These are phyloP conservation scores for Tubosaeta brunneosetosa DNA, from an alignment of 768 basidiomycete genomes.

Conservation along the genomic window DNA sequence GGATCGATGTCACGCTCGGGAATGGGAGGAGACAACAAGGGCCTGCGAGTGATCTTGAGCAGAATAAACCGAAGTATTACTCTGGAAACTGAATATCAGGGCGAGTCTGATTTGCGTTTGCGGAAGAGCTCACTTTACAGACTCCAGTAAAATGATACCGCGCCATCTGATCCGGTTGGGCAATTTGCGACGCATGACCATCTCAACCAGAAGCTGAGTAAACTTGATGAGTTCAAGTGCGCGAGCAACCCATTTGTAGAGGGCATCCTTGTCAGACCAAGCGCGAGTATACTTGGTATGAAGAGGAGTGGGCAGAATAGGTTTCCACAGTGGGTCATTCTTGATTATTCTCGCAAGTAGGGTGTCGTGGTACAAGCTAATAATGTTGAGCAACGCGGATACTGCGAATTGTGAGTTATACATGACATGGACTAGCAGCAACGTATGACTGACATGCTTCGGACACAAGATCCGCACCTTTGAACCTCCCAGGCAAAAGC, in stretches of 20 bases:
- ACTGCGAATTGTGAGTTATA: constrained; percentile 46
- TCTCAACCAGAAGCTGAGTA: constrained; percentile 83
- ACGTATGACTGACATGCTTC: constrained; percentile 74
- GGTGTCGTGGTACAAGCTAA: constrained; percentile 94
- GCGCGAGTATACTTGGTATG: constrained; percentile 90
- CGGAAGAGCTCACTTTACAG: constrained; percentile 64
- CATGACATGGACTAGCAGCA: constrained; percentile 7
- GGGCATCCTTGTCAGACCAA: constrained; percentile 64
- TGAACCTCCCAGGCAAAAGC: constrained; percentile 95
- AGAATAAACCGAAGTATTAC: constrained; percentile 69
- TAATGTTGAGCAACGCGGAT: constrained; percentile 78
- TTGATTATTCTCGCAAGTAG: constrained; percentile 67
- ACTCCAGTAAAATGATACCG: constrained; percentile 70
- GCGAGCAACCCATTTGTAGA: constrained; percentile 79
- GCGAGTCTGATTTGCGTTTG: not conserved
- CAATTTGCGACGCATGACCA: constrained; percentile 72
- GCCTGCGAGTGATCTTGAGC: constrained; percentile 69
- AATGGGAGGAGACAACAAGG: constrained; percentile 70
- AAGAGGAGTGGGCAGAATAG: constrained; percentile 67
- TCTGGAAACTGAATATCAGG: constrained; percentile 38
- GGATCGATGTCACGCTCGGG: constrained; percentile 89
- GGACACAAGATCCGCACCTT: constrained; percentile 93
- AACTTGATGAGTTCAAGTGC: constrained; percentile 73
- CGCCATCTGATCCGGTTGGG: constrained; percentile 68
- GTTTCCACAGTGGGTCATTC: constrained; percentile 62